Percentiles rank a stretch among this genome's conserved stretches.
Evolutionary conservation across 805 yeast genomes (phyloP).

Genomic region (Metschnikowia drakensbergensis): DNA sequence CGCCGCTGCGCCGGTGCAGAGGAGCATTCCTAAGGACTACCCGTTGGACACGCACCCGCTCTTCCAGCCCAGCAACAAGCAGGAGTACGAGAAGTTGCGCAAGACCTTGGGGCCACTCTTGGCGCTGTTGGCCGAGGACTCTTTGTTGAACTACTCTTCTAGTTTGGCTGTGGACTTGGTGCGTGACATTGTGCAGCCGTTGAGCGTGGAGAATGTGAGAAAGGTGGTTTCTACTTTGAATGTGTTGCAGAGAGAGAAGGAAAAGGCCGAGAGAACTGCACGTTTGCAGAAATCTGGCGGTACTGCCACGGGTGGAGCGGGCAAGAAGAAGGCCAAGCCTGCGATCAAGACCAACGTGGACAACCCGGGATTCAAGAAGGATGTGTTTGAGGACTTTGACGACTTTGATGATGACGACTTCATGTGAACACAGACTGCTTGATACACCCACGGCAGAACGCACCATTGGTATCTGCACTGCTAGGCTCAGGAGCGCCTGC

Average conservation of each 20-base stretch:
- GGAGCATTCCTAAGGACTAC: slow-evolving; percentile 51
- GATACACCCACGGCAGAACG: too few species aligned
- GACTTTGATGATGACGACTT: slow-evolving; percentile 80
- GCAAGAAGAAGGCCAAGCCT: slow-evolving; percentile 90
- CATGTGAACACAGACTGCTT: slow-evolving; percentile 43
- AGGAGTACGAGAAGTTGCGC: slow-evolving; percentile 69
- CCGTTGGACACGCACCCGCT: slow-evolving; percentile 71
- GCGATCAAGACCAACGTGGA: slow-evolving; percentile 58
- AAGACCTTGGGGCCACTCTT: slow-evolving; percentile 64
- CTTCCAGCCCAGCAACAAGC: slow-evolving; percentile 76
- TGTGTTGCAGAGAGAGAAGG: slow-evolving; percentile 79
- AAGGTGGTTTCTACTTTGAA: slow-evolving; percentile 83
- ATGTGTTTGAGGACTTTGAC: slow-evolving; percentile 51
- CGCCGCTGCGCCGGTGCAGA: slow-evolving; percentile 24
- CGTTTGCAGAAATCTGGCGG: slow-evolving; percentile 80
- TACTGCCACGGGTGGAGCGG: slow-evolving; percentile 88
- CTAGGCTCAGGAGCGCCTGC: too few species aligned
- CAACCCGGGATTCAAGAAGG: slow-evolving; percentile 55
- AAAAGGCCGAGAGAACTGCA: slow-evolving; percentile 83
- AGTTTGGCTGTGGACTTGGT: slow-evolving; percentile 78
- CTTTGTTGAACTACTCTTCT: slow-evolving; percentile 66
- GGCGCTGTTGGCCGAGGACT: slow-evolving; percentile 55
- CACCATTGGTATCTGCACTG: too few species aligned
- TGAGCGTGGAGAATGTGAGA: slow-evolving; percentile 75
- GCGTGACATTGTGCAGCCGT: slow-evolving; percentile 79